A percentile compares a stretch with the other conserved stretches of the same genome.
Conservation (phyloP, 495 filamentous ascomycete genomes). For the Tuber brumale region DNA sequence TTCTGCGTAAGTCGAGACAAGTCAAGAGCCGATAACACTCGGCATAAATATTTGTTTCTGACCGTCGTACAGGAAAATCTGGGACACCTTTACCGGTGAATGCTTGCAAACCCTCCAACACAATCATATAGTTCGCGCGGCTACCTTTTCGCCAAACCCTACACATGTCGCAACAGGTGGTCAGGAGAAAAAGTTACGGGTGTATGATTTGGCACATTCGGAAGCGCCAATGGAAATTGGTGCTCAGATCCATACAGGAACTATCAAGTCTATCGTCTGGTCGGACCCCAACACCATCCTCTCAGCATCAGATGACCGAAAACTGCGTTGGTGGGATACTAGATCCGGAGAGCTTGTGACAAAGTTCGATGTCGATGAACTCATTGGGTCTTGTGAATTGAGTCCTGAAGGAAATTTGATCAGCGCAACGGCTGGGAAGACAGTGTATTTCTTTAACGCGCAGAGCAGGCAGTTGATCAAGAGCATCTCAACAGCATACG, state of each 20-base stretch:
- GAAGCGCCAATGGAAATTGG: slow-evolving; percentile 68
- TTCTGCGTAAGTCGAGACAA: slow-evolving; percentile 61
- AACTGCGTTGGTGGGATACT: slow-evolving; percentile 90
- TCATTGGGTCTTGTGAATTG: slow-evolving; percentile 85
- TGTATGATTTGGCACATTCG: slow-evolving; percentile 67
- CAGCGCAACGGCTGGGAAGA: slow-evolving; percentile 65
- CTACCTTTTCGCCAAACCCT: slow-evolving; percentile 77
- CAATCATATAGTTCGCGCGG: slow-evolving; percentile 86
- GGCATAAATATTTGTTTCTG: slow-evolving; percentile 13
- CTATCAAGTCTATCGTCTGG: slow-evolving; percentile 95
- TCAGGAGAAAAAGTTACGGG: slow-evolving; percentile 89
- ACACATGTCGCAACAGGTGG: slow-evolving; percentile 83
- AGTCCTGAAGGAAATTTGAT: slow-evolving; percentile 47
- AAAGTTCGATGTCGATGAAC: slow-evolving; percentile 67
- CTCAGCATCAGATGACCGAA: slow-evolving; percentile 83
- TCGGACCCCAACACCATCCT: slow-evolving; percentile 81
- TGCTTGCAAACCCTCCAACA: slow-evolving; percentile 80
- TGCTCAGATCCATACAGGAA: slow-evolving; percentile 68
- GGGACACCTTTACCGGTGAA: slow-evolving; percentile 94
- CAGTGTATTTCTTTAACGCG: slow-evolving; percentile 88
- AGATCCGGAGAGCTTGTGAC: slow-evolving; percentile 63
- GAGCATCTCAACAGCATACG: slow-evolving; percentile 64
- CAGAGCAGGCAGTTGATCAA: slow-evolving; percentile 65
- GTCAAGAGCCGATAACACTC: neutral
- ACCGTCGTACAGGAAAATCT: slow-evolving; percentile 63